Percentiles rank a stretch among this genome's conserved stretches.
phyloP scores from a whole-genome alignment of 2,329 filamentous ascomycete genomes.

The Parascedosporium putredinis region DNA sequence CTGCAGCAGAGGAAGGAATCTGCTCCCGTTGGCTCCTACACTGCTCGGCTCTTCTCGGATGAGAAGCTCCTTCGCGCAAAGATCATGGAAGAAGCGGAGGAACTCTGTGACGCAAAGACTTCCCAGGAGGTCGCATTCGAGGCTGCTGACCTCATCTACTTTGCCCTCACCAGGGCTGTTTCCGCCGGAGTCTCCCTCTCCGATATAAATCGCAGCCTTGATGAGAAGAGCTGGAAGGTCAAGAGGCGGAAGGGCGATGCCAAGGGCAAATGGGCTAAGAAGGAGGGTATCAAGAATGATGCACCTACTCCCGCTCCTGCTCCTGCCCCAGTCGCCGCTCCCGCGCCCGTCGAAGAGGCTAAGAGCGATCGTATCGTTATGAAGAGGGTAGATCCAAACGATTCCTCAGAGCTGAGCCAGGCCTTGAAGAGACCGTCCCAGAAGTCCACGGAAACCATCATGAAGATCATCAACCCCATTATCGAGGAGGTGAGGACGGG shows the following conservation, averaged over 20 bases:
- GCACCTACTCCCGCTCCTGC: slow-evolving; percentile 23
- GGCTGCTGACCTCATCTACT: slow-evolving; percentile 91
- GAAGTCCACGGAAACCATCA: slow-evolving; percentile 85
- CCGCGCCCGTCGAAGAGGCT: slow-evolving; percentile 29
- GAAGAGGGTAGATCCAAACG: slow-evolving; percentile 63
- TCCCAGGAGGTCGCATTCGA: slow-evolving; percentile 85
- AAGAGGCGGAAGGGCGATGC: slow-evolving; percentile 89
- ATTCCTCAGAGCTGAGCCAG: slow-evolving; percentile 55
- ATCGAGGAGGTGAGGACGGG: slow-evolving; percentile 75
- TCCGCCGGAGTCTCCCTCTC: slow-evolving; percentile 74
- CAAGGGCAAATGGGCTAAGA: slow-evolving; percentile 84
- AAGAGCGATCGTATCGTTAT: slow-evolving; percentile 58
- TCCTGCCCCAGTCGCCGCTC: slow-evolving; percentile 21
- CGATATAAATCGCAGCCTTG: slow-evolving; percentile 85
- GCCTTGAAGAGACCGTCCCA: slow-evolving; percentile 84
- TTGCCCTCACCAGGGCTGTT: slow-evolving; percentile 83
- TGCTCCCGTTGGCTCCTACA: slow-evolving; percentile 86
- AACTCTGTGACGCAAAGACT: slow-evolving; percentile 77
- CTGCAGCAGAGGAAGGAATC: slow-evolving; percentile 70
- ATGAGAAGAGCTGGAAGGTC: slow-evolving; percentile 90
- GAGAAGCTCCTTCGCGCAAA: slow-evolving; percentile 83
- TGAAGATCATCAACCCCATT: slow-evolving; percentile 84
- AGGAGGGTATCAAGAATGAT: slow-evolving; percentile 54
- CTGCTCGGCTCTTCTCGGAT: slow-evolving; percentile 83
- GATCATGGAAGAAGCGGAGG: slow-evolving; percentile 97